phyloP scores from a whole-genome alignment of 306 rosid genomes.

The Citrullus colocynthis region DNA sequence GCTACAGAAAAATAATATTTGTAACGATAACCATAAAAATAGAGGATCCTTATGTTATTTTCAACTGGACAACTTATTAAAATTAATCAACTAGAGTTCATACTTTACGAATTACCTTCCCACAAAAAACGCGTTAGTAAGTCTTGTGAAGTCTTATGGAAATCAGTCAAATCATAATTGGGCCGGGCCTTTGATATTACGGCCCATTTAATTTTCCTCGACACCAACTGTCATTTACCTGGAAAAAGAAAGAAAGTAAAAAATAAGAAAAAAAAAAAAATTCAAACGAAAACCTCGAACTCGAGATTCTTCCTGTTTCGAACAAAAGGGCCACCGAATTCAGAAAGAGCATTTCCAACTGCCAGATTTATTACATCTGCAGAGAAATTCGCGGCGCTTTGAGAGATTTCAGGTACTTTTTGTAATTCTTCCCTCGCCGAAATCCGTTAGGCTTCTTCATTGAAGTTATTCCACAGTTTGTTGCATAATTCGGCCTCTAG shows the following conservation, averaged over 20 bases:
- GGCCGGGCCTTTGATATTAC: background rate
- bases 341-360: background rate
- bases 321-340: constrained; percentile 2
- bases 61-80: no score
- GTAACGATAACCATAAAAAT: no score
- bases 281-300: background rate
- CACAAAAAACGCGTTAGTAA: no score
- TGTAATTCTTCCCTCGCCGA: background rate
- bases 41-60: no score
- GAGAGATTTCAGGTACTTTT: constrained; percentile 1
- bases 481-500: background rate
- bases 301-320: background rate
- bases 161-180: no score
- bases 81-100: no score
- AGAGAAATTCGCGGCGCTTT: background rate
- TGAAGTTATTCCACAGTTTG: background rate
- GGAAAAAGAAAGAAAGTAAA: background rate
- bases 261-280: background rate
- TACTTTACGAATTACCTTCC: no score
- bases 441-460: background rate
- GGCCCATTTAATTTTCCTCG: background rate
- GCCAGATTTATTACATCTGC: background rate
- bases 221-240: background rate
- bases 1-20: no score
- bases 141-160: no score